phyloP scores from a whole-genome alignment of 2,329 filamentous ascomycete species.

The Penicillium sp. region DNA sequence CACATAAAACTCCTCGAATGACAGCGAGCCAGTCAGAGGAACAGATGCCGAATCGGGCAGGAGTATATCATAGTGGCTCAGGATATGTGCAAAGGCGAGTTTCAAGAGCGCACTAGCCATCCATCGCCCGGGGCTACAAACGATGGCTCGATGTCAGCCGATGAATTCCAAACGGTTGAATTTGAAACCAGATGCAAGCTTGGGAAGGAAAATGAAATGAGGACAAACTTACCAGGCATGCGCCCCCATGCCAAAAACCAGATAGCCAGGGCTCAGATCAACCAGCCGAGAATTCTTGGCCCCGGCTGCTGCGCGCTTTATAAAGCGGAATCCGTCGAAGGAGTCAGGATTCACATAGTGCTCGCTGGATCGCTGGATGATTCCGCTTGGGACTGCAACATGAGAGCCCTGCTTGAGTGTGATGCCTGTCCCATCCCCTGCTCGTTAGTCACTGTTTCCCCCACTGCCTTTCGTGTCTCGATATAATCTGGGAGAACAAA shows the following conservation, averaged over 20 bases:
- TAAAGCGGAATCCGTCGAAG: constrained; percentile 24
- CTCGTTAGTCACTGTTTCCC: too few relatives aligned
- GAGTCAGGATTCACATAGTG: constrained; percentile 16
- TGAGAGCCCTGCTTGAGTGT: constrained; percentile 23
- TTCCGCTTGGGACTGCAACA: constrained; percentile 19
- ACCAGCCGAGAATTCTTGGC: constrained; percentile 12
- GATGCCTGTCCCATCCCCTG: constrained; percentile 7
- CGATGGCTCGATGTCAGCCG: constrained; percentile 15
- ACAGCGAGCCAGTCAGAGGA: constrained; percentile 19
- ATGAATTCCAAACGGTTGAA: constrained; percentile 6
- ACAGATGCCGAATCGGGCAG: constrained; percentile 8
- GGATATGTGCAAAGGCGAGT: constrained; percentile 17
- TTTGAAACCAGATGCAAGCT: constrained; percentile 12
- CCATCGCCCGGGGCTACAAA: constrained; percentile 24
- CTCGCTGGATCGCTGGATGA: constrained; percentile 18
- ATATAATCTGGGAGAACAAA: background rate
- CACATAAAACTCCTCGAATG: constrained; percentile 27
- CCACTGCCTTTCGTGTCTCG: too few relatives aligned
- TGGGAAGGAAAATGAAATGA: background rate
- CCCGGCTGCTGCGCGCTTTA: constrained; percentile 17
- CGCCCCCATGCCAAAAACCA: constrained; percentile 25
- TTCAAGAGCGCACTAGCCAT: constrained; percentile 25
- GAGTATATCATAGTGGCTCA: constrained; percentile 16
- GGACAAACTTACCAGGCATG: constrained; percentile 21
- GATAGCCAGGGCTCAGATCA: constrained; percentile 25